Conservation (phyloP, 208 protist species). For the Blastocrithidia nonstop region DNA sequence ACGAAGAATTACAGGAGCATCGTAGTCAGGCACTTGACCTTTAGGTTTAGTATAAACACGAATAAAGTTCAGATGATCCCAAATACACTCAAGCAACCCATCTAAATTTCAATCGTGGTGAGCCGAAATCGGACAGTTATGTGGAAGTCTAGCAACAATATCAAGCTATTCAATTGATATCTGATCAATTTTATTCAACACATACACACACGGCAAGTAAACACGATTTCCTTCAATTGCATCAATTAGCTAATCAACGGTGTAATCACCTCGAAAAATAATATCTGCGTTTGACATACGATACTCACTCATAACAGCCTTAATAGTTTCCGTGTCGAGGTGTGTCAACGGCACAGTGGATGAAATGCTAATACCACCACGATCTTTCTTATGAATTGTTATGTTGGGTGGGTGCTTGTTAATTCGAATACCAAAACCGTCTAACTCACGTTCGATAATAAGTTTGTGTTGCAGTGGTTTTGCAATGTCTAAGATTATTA, state of each 20-base stretch:
- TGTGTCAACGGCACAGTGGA: conserved; percentile 81
- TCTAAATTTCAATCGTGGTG: conserved; percentile 97
- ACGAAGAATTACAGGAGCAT: conserved; percentile 93
- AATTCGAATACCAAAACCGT: conserved; percentile 98
- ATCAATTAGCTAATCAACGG: conserved; percentile 96
- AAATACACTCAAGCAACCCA: conserved; percentile 96
- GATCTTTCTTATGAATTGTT: conserved; percentile 91
- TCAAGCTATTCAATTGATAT: conserved; percentile 96
- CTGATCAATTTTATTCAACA: conserved; percentile 99
- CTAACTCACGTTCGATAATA: conserved; percentile 94
- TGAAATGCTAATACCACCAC: conserved; percentile 79
- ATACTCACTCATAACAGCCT: conserved; percentile 90
- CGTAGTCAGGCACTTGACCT: conserved; percentile 96
- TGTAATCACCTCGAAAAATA: conserved; percentile 87
- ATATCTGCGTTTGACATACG: conserved; percentile 93
- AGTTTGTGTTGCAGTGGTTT: conserved; percentile 94
- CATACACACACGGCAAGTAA: conserved; percentile 94
- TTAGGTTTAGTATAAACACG: conserved; percentile 97
- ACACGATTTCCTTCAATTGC: conserved; percentile 94
- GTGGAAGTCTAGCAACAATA: conserved; percentile 89
- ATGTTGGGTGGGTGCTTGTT: conserved; percentile 96
- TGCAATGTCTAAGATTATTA: conserved; percentile 96
- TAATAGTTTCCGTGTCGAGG: conserved; percentile 86
- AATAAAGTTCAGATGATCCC: conserved; percentile 95
- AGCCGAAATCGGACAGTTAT: conserved; percentile 94